Evolutionary conservation across 2,329 filamentous ascomycete species (phyloP), one percentile per base, ranked within the genome.

Genomic region (Waltergamsia citrina): DNA sequence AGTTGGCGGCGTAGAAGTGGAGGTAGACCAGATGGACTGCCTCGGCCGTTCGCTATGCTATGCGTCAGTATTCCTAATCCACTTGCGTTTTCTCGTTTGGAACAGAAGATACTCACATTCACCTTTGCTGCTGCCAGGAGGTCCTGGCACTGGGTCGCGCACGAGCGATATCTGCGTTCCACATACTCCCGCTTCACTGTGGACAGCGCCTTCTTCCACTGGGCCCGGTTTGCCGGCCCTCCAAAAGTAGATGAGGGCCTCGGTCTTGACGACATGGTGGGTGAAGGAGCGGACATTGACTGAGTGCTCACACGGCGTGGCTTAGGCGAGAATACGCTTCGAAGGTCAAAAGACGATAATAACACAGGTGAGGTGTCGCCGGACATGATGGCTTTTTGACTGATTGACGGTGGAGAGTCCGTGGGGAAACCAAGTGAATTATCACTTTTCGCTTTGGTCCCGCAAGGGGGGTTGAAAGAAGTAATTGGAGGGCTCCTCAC

Each of bases 1-100:
- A 68, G n/a, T 62, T 67, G 15, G 73, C 73, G n/a, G 71, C 72
- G 40, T 76, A 78, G 48, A 77, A 76, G 48, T 74, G 65, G 6
- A 78, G 59, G 39, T 74, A 75, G 42, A 77, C 69, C 22, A 74
- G 56, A 45, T 76, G 68, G 9, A 27, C 51, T 52, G 29, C 9
- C 16, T 17, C 29, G 24, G 20, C 30, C 32, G 38, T 49, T 42
- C 48, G 38, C 29, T 33, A 29, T 11, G 6, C n/a, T n/a, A n/a
- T n/a, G n/a, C n/a, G n/a, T n/a, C n/a, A n/a, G 11, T 11, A 11
- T 17, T n/a, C 14, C 18, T 14, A 16, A 18, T 33, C 7, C 14
- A 16, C 19, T 29, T 29, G 19, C 4, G 10, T 22, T 10, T 14
- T 33, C 7, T 33, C 7, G 3, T 21, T 33, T 10, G n/a, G 19